These are phyloP conservation scores for Diaporthe helianthi DNA, from an alignment of 2,329 filamentous ascomycete genomes.

Conservation along the genomic window DNA sequence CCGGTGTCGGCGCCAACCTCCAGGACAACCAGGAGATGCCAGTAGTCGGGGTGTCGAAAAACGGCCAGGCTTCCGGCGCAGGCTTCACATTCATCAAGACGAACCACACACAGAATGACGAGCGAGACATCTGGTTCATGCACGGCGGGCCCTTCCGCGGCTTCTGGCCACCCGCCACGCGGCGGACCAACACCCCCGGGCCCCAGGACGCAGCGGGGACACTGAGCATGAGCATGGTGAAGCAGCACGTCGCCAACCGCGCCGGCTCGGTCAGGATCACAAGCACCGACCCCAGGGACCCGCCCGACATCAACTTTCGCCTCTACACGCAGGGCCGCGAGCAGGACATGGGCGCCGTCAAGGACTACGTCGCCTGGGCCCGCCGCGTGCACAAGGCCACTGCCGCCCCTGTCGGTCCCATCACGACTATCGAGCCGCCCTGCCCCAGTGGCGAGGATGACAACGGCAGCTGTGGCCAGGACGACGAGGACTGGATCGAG, in stretches of 20 bases:
- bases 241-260: constrained; percentile 58
- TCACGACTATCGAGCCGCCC: constrained; percentile 40
- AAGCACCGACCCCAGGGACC: constrained; percentile 67
- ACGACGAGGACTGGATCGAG: constrained; percentile 45
- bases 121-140: constrained; percentile 59
- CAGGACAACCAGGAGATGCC: constrained; percentile 52
- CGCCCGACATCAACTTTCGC: constrained; percentile 69
- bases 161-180: constrained; percentile 56
- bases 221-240: constrained; percentile 45
- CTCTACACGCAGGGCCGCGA: constrained; percentile 59
- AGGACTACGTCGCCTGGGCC: constrained; percentile 44
- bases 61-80: constrained; percentile 29
- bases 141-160: constrained; percentile 60
- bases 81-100: constrained; percentile 42
- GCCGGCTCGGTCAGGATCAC: constrained; percentile 68
- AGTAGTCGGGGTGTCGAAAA: constrained; percentile 42
- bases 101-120: constrained; percentile 46
- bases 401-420: constrained; percentile 31
- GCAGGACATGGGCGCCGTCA: constrained; percentile 50
- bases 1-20: constrained; percentile 59
- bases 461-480: constrained; percentile 37
- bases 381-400: constrained; percentile 37
- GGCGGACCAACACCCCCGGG: background rate
- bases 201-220: constrained; percentile 42
- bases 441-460: constrained; percentile 37